These are phyloP conservation scores for Penicillium digitatum DNA, from an alignment of 2,329 filamentous ascomycete species.

Conservation along the genomic window DNA sequence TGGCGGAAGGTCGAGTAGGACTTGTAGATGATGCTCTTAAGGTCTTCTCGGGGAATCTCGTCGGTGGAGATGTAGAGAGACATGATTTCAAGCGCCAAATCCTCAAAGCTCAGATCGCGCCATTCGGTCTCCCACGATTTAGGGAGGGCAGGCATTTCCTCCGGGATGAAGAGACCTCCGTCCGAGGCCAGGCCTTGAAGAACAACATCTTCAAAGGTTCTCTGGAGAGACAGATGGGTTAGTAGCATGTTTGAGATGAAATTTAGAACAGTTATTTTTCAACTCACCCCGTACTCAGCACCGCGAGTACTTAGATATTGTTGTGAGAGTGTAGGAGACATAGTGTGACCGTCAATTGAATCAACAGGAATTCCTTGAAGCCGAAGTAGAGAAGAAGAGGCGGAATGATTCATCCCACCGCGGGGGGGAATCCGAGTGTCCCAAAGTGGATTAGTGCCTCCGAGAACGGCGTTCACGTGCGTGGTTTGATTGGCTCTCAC, in stretches of 20 bases:
- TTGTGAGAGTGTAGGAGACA: slow-evolving; percentile 31
- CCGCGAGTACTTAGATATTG: slow-evolving; percentile 34
- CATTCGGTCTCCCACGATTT: slow-evolving; percentile 4
- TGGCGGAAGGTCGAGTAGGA: slow-evolving; percentile 85
- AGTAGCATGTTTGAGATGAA: slow-evolving; percentile 3
- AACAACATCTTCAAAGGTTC: slow-evolving; percentile 59
- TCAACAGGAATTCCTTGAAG: slow-evolving; percentile 1
- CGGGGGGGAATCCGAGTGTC: slow-evolving; percentile 15
- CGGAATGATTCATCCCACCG: slow-evolving; percentile 20
- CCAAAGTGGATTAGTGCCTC: slow-evolving; percentile 23
- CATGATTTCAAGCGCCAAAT: slow-evolving; percentile 71
- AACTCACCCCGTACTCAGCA: slow-evolving; percentile 31
- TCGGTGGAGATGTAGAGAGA: slow-evolving; percentile 78
- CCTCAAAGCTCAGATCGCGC: background rate
- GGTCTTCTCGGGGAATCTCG: slow-evolving; percentile 76
- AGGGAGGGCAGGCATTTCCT: slow-evolving; percentile 41
- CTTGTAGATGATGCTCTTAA: slow-evolving; percentile 75
- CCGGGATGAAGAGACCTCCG: slow-evolving; percentile 84
- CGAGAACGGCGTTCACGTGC: slow-evolving; percentile 31
- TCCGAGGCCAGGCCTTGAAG: slow-evolving; percentile 83
- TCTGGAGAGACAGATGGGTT: slow-evolving; percentile 60
- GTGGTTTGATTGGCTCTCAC: background rate
- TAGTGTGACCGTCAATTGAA: slow-evolving; percentile 8
- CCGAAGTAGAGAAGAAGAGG: background rate
- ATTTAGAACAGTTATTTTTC: background rate